Percentiles rank a stretch among this genome's conserved stretches.
These are phyloP conservation scores for Xylaria castorea DNA, from an alignment of 495 filamentous ascomycete genomes.

Conservation along the genomic window DNA sequence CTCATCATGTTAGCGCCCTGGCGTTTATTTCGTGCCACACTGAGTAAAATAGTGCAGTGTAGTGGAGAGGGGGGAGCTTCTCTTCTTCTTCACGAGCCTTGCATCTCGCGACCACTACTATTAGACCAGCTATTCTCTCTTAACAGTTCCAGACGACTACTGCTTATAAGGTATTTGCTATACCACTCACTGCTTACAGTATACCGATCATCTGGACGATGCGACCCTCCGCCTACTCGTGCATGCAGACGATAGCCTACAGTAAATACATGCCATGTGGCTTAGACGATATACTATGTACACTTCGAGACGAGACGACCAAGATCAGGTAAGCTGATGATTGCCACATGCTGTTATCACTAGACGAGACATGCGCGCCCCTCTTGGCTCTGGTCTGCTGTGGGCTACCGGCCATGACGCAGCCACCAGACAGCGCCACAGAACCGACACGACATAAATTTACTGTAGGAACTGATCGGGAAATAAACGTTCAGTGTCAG, in stretches of 20 bases:
- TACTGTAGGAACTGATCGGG: conserved; percentile 1
- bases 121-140: not conserved
- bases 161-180: not conserved
- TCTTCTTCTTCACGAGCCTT: conserved; percentile 21
- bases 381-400: not conserved
- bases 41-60: not conserved
- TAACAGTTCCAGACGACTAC: not conserved
- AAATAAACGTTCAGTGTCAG: not conserved
- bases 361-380: conserved; percentile 14
- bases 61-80: conserved; percentile 2
- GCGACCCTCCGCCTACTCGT: not conserved
- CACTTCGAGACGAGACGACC: not conserved
- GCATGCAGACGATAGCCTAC: not conserved
- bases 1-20: conserved; percentile 12
- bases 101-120: not conserved
- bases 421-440: conserved; percentile 7
- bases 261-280: conserved; percentile 2
- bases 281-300: not conserved
- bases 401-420: not conserved
- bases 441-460: not conserved
- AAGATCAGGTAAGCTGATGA: conserved; percentile 3
- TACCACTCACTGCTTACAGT: not conserved
- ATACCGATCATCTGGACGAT: not conserved
- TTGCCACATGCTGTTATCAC: conserved; percentile 7
- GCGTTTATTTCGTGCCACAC: not conserved